phyloP scores from a whole-genome alignment of 345 rosid species.

The Lagerstroemia speciosa region DNA sequence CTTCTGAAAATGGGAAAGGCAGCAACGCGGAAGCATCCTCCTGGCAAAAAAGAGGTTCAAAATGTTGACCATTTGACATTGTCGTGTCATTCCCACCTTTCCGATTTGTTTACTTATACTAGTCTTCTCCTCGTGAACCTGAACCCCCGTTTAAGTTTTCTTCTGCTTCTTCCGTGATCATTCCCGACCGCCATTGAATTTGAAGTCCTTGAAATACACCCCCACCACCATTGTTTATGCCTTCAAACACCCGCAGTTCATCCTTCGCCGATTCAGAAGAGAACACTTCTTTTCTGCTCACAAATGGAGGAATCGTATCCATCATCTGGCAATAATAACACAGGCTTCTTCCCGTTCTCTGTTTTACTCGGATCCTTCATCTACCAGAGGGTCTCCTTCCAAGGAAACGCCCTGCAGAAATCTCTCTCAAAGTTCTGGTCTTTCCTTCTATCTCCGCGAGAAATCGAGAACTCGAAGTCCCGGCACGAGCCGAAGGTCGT shows the following conservation, averaged over 20 bases:
- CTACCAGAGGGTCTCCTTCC: not conserved
- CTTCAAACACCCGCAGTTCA: not conserved
- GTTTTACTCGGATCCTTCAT: not conserved
- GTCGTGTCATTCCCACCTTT: not conserved
- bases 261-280: not conserved
- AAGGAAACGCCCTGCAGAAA: not conserved
- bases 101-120: too few relatives aligned
- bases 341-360: not conserved
- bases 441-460: conserved; percentile 12
- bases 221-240: not conserved
- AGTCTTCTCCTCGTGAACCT: not conserved
- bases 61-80: not conserved
- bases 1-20: not conserved
- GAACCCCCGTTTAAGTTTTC: not conserved
- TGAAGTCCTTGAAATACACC: not conserved
- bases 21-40: not conserved
- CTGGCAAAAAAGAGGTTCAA: not conserved
- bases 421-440: conserved; percentile 30
- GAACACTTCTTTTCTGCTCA: not conserved
- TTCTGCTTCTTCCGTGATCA: not conserved
- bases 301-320: not conserved
- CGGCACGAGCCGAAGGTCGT: not conserved
- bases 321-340: not conserved
- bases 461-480: not conserved
- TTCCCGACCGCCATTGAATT: not conserved